These are phyloP conservation scores for Cryphonectria parasitica DNA, from an alignment of 2,329 filamentous ascomycete genomes.

Conservation along the genomic window DNA sequence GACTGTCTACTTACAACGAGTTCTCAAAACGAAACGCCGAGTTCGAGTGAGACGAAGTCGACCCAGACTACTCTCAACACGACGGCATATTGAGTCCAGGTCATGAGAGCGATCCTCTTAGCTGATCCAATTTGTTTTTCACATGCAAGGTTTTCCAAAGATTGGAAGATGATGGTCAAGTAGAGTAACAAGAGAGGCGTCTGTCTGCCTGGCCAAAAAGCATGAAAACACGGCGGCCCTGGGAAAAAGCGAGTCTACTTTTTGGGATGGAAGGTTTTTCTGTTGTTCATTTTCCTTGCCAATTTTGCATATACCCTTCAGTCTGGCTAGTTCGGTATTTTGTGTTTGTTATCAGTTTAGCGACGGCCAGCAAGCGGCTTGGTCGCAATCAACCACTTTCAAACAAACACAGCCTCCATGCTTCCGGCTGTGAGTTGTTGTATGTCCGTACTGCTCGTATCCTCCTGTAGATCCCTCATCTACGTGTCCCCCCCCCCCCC, in stretches of 20 bases:
- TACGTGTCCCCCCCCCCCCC: not conserved
- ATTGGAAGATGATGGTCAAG: not conserved
- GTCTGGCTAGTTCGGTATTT: not conserved
- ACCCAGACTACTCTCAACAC: not conserved
- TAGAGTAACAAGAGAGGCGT: not conserved
- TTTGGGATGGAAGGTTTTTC: not conserved
- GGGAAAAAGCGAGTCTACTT: conserved; percentile 2
- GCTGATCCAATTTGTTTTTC: not conserved
- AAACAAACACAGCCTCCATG: not conserved
- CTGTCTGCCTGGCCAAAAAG: not conserved
- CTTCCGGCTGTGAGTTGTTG: not conserved
- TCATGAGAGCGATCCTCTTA: not conserved
- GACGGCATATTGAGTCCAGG: not conserved
- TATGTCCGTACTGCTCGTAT: not conserved
- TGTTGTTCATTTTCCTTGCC: not conserved
- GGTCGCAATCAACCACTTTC: not conserved
- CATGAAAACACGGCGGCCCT: not conserved
- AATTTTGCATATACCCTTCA: conserved; percentile 15
- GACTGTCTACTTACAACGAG: not conserved
- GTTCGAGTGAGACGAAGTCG: not conserved
- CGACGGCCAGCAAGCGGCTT: not conserved
- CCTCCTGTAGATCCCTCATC: not conserved
- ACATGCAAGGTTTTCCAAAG: not conserved
- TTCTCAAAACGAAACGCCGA: not conserved
- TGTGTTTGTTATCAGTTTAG: conserved; percentile 3